Evolutionary conservation across 768 basidiomycete species (phyloP).

Genomic region (Neoboletus magnificus): DNA sequence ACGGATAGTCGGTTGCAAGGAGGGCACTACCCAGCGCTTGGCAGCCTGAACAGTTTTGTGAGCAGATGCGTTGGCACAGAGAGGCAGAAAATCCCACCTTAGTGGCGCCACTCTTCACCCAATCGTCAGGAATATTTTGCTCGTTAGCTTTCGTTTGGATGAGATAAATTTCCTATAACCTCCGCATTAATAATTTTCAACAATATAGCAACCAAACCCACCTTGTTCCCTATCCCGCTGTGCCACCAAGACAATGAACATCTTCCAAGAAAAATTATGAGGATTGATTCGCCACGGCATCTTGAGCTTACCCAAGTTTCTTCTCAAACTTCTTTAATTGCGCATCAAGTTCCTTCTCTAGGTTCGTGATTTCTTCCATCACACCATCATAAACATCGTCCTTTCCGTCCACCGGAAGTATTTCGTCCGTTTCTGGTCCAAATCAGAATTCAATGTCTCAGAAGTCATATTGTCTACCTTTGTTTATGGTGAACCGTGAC

Average conservation of each 20-base stretch:
- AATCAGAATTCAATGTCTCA: constrained; percentile 20
- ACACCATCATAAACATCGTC: constrained; percentile 83
- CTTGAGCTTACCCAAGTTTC: constrained; percentile 53
- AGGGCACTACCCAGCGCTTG: constrained; percentile 74
- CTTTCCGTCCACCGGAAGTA: constrained; percentile 81
- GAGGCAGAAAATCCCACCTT: constrained; percentile 51
- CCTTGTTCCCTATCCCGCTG: constrained; percentile 81
- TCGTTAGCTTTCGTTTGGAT: constrained; percentile 64
- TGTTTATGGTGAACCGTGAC: constrained; percentile 58
- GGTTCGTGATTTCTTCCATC: constrained; percentile 59
- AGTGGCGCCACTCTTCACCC: constrained; percentile 77
- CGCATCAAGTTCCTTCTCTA: constrained; percentile 72
- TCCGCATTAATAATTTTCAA: constrained; percentile 1
- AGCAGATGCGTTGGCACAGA: background rate
- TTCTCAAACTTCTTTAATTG: constrained; percentile 64
- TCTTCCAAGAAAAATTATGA: constrained; percentile 36
- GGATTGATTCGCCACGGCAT: constrained; percentile 5
- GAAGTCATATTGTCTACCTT: constrained; percentile 41
- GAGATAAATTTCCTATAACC: constrained; percentile 81
- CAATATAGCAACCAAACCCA: constrained; percentile 17
- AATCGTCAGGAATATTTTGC: constrained; percentile 72
- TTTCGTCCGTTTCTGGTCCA: constrained; percentile 55
- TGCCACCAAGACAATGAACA: constrained; percentile 62
- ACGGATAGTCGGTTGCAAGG: constrained; percentile 68
- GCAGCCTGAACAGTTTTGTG: constrained; percentile 46